Evolutionary conservation across 192 early-diverging fungal genomes (phyloP).

Genomic region (Backusella liffmaniae): DNA sequence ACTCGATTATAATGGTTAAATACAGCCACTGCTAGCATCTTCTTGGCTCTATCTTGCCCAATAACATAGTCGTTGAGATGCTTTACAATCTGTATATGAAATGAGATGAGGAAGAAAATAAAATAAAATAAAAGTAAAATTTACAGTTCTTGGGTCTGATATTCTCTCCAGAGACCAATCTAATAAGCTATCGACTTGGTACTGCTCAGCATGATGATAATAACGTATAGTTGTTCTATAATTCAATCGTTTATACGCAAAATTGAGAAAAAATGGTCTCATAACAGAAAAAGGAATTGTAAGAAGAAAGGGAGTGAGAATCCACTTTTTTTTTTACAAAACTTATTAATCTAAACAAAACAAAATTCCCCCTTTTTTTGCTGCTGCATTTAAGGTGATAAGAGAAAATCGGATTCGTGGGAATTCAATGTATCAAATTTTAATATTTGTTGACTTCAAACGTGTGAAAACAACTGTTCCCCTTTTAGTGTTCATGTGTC

Average conservation of each 20-base stretch:
- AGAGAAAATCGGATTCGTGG: background rate
- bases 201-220: background rate
- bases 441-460: background rate
- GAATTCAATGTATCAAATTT: background rate
- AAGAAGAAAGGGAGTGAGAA: background rate
- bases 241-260: background rate
- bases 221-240: background rate
- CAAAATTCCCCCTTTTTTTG: background rate
- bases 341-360: background rate
- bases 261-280: background rate
- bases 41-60: constrained; percentile 81
- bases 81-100: constrained; percentile 57
- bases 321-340: background rate
- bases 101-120: background rate
- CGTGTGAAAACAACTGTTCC: background rate
- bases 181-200: background rate
- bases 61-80: constrained; percentile 86
- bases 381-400: background rate
- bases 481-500: background rate
- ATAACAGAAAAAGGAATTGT: background rate
- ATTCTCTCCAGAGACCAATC: background rate
- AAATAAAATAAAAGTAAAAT: background rate
- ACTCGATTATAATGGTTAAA: constrained; percentile 84
- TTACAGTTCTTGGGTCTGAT: constrained; percentile 10
- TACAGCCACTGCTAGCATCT: constrained; percentile 78